Evolutionary conservation across 225 moss, liverwort and hornwort genomes (phyloP), one percentile per base, ranked within the genome.

Genomic region (Bryum argenteum): DNA sequence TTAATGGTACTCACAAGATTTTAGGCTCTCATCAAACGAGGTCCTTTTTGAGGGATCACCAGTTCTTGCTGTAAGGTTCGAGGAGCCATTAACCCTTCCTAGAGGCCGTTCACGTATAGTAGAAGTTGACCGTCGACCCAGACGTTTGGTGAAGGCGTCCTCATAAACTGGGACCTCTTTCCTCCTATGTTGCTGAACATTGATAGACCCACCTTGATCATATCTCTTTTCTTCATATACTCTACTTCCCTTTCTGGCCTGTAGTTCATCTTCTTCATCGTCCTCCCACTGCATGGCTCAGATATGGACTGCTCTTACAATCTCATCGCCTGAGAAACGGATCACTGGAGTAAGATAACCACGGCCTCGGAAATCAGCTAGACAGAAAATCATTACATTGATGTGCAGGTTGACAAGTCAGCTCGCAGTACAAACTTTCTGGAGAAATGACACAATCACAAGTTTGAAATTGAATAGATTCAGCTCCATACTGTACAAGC

Each of bases 251-350:
- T 74, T 85, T 7, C 70, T 37, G 58, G 64, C 63, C 77, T 79
- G 79, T 58, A 82, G 73, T 79, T 85, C 85, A 67, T 82, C 77
- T 71, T 79, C 75, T 66, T 79, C 82, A 19, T 74, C 73, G 53
- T 73, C 64, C 63, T 77, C 82, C 85, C 85, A 77, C 78, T 57
- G 75, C 85, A 85, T 85, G 73, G 74, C 76, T 85, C 73, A 66
- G 74, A 70, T 54, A 67, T 74, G 70, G 20, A 39, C 28, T 75
- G 75, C 58, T 42, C 72, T 70, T 72, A 84, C 65, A 75, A 72
- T 65, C 65, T 72, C 81, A 75, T 84, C 55, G 72, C 75, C 68
- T 41, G 23, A 38, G 68, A 64, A 66, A 54, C 41, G 41, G 60
- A 70, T 20, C 54, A 66, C 78, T 82, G 75, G 21, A 68, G 67